These are phyloP conservation scores for Theobroma cacao DNA, from an alignment of 345 rosid species.

Conservation along the genomic window DNA sequence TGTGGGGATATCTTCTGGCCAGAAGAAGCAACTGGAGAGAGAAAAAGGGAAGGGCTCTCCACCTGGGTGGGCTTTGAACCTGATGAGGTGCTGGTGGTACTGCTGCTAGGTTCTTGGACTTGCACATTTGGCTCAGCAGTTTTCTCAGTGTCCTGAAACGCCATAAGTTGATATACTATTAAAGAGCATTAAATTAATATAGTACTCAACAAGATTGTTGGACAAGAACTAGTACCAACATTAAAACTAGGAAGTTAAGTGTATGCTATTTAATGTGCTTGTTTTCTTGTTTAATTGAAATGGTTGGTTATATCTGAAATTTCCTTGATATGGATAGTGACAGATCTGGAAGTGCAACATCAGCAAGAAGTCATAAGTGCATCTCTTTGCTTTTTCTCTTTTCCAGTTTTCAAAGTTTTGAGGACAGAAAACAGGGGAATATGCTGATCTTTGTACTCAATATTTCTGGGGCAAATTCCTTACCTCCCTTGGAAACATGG, in stretches of 20 bases:
- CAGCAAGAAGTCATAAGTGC: background rate
- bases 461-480: background rate
- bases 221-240: background rate
- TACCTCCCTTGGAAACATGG: slow-evolving; percentile 32
- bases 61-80: slow-evolving; percentile 22
- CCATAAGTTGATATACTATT: background rate
- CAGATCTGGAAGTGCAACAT: background rate
- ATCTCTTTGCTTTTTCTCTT: background rate
- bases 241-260: background rate
- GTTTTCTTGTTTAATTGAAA: background rate
- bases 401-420: background rate
- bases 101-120: slow-evolving; percentile 35
- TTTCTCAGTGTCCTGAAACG: slow-evolving; percentile 33
- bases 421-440: background rate
- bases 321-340: background rate
- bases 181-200: background rate
- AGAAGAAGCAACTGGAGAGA: slow-evolving; percentile 21
- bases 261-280: background rate
- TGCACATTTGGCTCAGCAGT: background rate
- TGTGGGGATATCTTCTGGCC: slow-evolving; percentile 24
- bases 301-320: background rate
- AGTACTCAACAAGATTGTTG: background rate
- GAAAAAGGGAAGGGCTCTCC: slow-evolving; percentile 16
- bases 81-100: slow-evolving; percentile 33
- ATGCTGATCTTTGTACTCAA: background rate